phyloP scores from a whole-genome alignment of 768 basidiomycete species.

The Sarcodon sp. region DNA sequence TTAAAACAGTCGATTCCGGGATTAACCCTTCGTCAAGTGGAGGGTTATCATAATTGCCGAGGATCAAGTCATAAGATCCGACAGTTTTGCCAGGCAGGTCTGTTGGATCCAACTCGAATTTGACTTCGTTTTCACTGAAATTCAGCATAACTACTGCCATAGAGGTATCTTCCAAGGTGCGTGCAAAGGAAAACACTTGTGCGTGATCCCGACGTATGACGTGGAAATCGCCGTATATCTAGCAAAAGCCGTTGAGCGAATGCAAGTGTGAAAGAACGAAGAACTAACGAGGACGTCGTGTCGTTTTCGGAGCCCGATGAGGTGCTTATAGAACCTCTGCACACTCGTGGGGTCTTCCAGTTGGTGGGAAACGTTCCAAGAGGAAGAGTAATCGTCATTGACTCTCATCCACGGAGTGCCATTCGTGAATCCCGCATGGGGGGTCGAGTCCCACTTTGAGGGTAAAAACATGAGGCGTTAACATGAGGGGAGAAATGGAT shows the following conservation, averaged over 20 bases:
- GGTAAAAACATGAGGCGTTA: background rate
- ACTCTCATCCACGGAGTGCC: conserved; percentile 66
- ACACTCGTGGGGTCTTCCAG: conserved; percentile 36
- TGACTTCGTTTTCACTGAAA: conserved; percentile 17
- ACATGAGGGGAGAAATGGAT: background rate
- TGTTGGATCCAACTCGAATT: background rate
- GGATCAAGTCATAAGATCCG: background rate
- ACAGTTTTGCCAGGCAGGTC: background rate
- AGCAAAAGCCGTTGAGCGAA: background rate
- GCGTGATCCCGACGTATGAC: conserved; percentile 33
- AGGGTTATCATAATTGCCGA: conserved; percentile 1
- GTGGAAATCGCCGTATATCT: conserved; percentile 53
- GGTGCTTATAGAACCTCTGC: conserved; percentile 45
- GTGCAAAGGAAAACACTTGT: conserved; percentile 40
- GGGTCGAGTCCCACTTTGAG: conserved; percentile 38
- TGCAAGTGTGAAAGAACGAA: background rate
- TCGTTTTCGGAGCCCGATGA: conserved; percentile 38
- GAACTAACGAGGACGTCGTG: conserved; percentile 38
- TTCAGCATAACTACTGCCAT: conserved; percentile 33
- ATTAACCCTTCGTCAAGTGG: background rate
- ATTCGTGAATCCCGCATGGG: conserved; percentile 52
- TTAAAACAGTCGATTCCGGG: background rate
- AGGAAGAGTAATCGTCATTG: conserved; percentile 45
- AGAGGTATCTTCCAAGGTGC: conserved; percentile 17
- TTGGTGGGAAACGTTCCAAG: conserved; percentile 45